Conservation (phyloP, 768 basidiomycete genomes). For the Fomitopsis serialis region DNA sequence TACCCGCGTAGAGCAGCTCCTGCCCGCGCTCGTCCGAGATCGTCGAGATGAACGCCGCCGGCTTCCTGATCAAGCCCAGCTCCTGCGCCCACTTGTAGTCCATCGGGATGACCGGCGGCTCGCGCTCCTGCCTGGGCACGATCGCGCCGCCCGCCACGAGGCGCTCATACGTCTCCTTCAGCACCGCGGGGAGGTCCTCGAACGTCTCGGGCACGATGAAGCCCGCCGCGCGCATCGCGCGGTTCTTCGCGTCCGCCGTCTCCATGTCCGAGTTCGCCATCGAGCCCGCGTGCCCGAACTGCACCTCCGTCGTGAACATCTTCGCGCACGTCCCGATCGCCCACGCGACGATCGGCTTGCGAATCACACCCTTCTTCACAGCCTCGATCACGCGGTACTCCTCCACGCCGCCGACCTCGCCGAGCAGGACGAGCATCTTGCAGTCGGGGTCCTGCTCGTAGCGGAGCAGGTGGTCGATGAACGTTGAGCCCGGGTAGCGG, state of each 20-base stretch:
- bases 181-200: constrained; percentile 85
- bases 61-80: constrained; percentile 96
- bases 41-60: constrained; percentile 97
- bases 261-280: constrained; percentile 98
- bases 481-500: constrained; percentile 96
- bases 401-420: constrained; percentile 98
- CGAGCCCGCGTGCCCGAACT: constrained; percentile 97
- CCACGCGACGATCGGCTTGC: constrained; percentile 99
- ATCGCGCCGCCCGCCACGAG: constrained; percentile 72
- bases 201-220: constrained; percentile 98
- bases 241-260: constrained; percentile 98
- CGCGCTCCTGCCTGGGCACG: constrained; percentile 67
- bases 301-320: constrained; percentile 99
- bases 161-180: constrained; percentile 79
- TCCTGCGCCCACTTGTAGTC: constrained; percentile 99
- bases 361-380: constrained; percentile 89
- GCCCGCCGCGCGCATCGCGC: constrained; percentile 88
- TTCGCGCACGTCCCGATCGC: constrained; percentile 99
- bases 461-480: constrained; percentile 97
- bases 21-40: constrained; percentile 99
- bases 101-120: constrained; percentile 98
- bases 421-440: constrained; percentile 98
- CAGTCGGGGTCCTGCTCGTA: constrained; percentile 96
- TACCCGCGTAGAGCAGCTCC: constrained; percentile 96
- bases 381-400: constrained; percentile 99